Conservation (phyloP, 228 moss, liverwort and hornwort species). For the Sphagnum fallax region DNA sequence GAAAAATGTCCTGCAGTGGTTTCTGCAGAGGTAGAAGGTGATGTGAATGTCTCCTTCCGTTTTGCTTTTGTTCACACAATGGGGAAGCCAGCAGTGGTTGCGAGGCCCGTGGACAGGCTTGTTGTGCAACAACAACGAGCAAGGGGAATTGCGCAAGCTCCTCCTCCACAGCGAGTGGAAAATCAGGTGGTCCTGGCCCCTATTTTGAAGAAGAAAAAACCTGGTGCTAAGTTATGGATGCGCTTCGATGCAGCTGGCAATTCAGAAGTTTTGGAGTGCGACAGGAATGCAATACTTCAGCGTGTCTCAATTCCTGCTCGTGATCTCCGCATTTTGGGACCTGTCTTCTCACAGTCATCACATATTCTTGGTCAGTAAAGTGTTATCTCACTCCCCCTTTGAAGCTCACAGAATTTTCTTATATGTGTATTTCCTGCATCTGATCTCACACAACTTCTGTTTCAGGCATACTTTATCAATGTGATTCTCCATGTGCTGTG, state of each 20-base stretch:
- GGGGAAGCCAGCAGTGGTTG: constrained; percentile 37
- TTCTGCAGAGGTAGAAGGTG: too few species aligned
- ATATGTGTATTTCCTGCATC: too few species aligned
- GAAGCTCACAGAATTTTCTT: too few species aligned
- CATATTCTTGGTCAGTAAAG: constrained; percentile 71
- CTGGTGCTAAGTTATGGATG: constrained; percentile 78
- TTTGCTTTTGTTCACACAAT: constrained; percentile 14
- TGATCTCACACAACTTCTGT: too few species aligned
- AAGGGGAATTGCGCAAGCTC: not conserved
- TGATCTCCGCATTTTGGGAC: constrained; percentile 84
- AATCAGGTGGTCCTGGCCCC: constrained; percentile 27
- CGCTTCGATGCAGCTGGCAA: constrained; percentile 71
- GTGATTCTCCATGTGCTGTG: too few species aligned
- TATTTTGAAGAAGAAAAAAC: constrained; percentile 66
- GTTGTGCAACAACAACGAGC: constrained; percentile 17
- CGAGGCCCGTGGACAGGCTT: constrained; percentile 34
- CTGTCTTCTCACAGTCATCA: constrained; percentile 83
- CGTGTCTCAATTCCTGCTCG: constrained; percentile 82
- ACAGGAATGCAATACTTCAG: constrained; percentile 74
- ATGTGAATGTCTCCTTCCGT: not conserved
- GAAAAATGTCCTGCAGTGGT: too few species aligned
- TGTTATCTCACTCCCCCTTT: not conserved
- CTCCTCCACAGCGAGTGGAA: constrained; percentile 17
- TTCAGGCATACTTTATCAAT: too few species aligned
- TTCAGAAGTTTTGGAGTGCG: constrained; percentile 73